Conservation (phyloP, 768 basidiomycete species). For the Russula emetica region DNA sequence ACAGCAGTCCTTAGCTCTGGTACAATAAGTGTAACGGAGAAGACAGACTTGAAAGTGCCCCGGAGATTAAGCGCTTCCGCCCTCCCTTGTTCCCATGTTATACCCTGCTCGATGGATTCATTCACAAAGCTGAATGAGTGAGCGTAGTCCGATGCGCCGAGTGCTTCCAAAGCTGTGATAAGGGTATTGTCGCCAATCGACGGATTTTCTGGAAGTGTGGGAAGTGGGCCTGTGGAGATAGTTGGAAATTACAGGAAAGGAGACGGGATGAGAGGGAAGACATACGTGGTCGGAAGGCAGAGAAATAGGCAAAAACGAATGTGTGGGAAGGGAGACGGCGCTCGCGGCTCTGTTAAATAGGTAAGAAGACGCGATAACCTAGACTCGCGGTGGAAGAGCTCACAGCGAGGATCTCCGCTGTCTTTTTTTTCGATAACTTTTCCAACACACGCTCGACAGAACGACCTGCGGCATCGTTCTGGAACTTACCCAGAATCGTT, state of each 20-base stretch:
- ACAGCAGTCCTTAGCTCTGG: conserved; percentile 1
- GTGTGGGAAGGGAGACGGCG: conserved; percentile 82
- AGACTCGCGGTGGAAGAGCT: conserved; percentile 27
- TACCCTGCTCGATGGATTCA: conserved; percentile 82
- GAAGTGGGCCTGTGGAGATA: conserved; percentile 52
- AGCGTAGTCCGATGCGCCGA: conserved; percentile 76
- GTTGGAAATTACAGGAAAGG: conserved; percentile 6
- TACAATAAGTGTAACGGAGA: neutral
- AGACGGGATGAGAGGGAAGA: conserved; percentile 24
- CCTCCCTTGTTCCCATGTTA: conserved; percentile 67
- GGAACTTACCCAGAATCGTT: conserved; percentile 91
- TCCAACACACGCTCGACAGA: conserved; percentile 93
- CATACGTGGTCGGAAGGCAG: conserved; percentile 89
- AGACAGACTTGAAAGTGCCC: conserved; percentile 87
- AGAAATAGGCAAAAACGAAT: conserved; percentile 93
- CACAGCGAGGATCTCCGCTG: conserved; percentile 65
- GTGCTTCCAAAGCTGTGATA: conserved; percentile 72
- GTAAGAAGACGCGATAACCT: neutral
- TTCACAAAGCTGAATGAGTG: conserved; percentile 77
- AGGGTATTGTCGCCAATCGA: conserved; percentile 82
- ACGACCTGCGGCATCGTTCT: conserved; percentile 69
- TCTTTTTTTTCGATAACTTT: conserved; percentile 67
- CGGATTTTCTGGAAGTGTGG: conserved; percentile 67
- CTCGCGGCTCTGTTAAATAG: conserved; percentile 54
- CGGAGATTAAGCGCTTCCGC: conserved; percentile 90